Base-by-base conservation (phyloP, 2,329 filamentous ascomycete genomes). In the Epichloe aotearoae region DNA sequence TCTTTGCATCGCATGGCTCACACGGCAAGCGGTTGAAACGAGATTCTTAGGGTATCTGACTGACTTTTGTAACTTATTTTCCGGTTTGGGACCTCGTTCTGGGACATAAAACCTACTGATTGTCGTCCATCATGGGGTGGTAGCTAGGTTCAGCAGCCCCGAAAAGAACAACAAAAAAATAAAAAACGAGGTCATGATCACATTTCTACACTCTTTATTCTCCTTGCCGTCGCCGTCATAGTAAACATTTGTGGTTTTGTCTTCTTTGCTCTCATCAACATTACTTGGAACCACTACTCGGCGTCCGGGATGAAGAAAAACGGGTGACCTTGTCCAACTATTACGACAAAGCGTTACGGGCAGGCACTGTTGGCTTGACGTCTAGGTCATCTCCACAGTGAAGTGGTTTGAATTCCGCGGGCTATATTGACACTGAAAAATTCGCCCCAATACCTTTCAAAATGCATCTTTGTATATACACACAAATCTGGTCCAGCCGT, bases 151-250 rank as follows among this genome's bases (percentile, higher is more conserved):
- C 59, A 59, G 62, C 59, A 61, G 61, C 59, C 60, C 60, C 54
- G 54, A 60, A 63, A 61, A 58, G 53, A 58, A 59, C 55, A 63
- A 48, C 33, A 48, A 51, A 51, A 51, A 48, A 14, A 34, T 17
- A 5, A 63, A 65, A 65, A 66, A 66, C 59, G 65, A 67, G 65
- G 65, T 64, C 65, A 67, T 64, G 64, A 66, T 64, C 59, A 63
- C 61, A 52, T 36, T 44, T 4, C 30, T 30, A 30, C 10, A 30
- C 30, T 30, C 30, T 30, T 10, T 30, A 30, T 10, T 30, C 30
- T 30, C 30, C 30, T 30, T 30, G 30, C 30, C 1, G 30, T 3
- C 30, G 30, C 30, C 30, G 10, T 30, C 30, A 30, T 30, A 30
- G 10, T 4, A 30, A 4, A 11, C 30, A 30, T 52, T 33, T 36